These are phyloP conservation scores for Claviceps pusilla DNA, from an alignment of 2,329 filamentous ascomycete species.

Conservation along the genomic window DNA sequence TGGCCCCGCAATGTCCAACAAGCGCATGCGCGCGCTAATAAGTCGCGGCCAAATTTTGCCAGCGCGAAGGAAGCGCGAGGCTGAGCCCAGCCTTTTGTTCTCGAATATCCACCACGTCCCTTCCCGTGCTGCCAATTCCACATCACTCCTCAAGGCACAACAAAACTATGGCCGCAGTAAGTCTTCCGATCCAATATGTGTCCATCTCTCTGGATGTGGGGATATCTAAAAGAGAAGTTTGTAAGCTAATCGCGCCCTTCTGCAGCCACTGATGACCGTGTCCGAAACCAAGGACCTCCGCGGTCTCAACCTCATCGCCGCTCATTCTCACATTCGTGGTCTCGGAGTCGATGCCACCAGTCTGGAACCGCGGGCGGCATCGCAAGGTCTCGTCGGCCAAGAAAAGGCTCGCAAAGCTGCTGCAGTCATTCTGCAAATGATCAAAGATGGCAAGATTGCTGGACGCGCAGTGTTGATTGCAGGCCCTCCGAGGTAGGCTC, in stretches of 20 bases:
- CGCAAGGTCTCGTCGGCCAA: conserved; percentile 90
- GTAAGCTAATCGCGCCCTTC: conserved; percentile 3
- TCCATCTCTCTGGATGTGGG: too few species aligned
- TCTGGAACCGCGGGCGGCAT: conserved; percentile 68
- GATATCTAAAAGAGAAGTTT: neutral
- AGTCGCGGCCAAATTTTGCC: conserved; percentile 2
- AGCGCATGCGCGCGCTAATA: neutral
- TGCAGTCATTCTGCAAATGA: conserved; percentile 94
- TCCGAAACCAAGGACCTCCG: conserved; percentile 92
- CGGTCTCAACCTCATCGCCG: conserved; percentile 91
- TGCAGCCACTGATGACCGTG: conserved; percentile 55
- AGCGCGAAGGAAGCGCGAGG: conserved; percentile 2
- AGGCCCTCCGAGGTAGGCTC: conserved; percentile 60
- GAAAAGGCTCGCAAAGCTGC: conserved; percentile 93
- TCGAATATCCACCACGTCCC: neutral
- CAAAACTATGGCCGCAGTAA: conserved; percentile 37
- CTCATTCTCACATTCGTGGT: conserved; percentile 94
- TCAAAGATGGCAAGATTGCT: conserved; percentile 96
- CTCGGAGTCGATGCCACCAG: conserved; percentile 86
- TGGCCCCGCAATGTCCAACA: neutral
- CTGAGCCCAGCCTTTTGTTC: neutral
- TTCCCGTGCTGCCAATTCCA: neutral
- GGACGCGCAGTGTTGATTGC: conserved; percentile 89
- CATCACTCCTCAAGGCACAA: conserved; percentile 2
- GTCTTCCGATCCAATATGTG: conserved; percentile 8